Conservation (phyloP, 2,329 filamentous ascomycete genomes). For the Colletotrichum spaethianum region DNA sequence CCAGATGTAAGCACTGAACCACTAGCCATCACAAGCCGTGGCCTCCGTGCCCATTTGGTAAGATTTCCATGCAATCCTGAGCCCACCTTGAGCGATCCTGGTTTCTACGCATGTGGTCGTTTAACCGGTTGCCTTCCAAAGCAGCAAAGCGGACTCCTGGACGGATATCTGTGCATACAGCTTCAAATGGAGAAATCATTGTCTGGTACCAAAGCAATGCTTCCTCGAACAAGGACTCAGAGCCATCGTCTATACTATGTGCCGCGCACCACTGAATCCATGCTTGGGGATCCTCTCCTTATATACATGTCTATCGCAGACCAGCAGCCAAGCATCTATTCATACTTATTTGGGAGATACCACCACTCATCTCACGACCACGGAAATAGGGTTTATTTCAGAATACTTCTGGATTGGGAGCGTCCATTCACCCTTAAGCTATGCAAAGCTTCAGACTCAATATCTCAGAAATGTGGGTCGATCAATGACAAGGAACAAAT, state of each 20-base stretch:
- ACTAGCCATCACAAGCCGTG: slow-evolving; percentile 11
- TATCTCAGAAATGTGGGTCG: not conserved
- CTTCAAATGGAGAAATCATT: not conserved
- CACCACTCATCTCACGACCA: not conserved
- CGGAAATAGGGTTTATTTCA: not conserved
- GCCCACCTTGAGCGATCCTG: not conserved
- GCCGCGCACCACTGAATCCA: not conserved
- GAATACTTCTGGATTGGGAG: not conserved
- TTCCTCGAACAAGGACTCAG: not conserved
- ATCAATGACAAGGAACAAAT: not conserved
- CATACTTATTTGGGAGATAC: not conserved
- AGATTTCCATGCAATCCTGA: not conserved
- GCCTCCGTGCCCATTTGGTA: not conserved
- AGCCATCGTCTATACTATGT: not conserved
- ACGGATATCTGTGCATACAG: not conserved
- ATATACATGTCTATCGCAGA: not conserved
- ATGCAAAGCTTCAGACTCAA: not conserved
- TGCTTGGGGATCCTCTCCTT: not conserved
- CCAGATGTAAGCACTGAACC: not conserved
- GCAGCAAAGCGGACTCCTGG: not conserved
- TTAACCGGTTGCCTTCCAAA: too few relatives aligned
- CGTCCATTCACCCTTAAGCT: not conserved
- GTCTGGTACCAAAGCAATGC: too few relatives aligned
- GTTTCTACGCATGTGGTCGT: not conserved
- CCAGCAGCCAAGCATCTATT: not conserved